phyloP scores from a whole-genome alignment of 768 basidiomycete genomes.

The Tubosaeta brunneosetosa region DNA sequence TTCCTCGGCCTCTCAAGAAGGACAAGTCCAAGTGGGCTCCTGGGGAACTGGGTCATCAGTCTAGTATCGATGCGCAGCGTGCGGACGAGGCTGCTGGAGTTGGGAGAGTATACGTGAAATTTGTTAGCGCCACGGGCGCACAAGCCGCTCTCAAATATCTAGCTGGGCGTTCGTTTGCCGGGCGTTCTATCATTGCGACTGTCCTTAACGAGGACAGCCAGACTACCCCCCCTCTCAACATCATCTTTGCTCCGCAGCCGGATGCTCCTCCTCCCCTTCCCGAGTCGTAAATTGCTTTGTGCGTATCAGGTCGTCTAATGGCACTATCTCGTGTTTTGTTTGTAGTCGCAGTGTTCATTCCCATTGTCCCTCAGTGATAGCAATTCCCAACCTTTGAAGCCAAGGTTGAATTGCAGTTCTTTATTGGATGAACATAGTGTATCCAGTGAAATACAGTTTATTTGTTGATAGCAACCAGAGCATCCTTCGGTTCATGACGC shows the following conservation, averaged over 20 bases:
- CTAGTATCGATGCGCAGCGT: conserved; percentile 61
- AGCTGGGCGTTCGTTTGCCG: conserved; percentile 86
- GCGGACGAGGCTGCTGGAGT: conserved; percentile 89
- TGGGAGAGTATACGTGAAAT: conserved; percentile 95
- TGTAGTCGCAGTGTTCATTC: conserved; percentile 15
- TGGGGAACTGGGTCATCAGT: conserved; percentile 56
- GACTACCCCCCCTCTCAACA: conserved; percentile 74
- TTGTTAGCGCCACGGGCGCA: conserved; percentile 56
- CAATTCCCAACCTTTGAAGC: not conserved
- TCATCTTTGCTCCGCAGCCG: conserved; percentile 82
- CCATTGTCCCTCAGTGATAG: not conserved
- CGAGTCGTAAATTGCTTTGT: conserved; percentile 17
- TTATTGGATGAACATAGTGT: not conserved
- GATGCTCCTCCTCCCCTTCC: conserved; percentile 79
- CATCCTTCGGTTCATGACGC: no score
- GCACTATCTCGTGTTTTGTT: conserved; percentile 16
- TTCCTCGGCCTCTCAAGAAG: conserved; percentile 86
- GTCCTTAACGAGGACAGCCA: conserved; percentile 78
- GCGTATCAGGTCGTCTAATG: conserved; percentile 9
- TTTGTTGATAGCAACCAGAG: no score
- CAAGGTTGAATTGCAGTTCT: no score
- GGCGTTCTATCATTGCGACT: conserved; percentile 83
- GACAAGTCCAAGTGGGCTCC: conserved; percentile 74
- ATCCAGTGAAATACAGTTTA: not conserved
- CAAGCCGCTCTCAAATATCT: conserved; percentile 74